Evolutionary conservation across 495 filamentous ascomycete genomes (phyloP).

Genomic region (Aspergillus olivimuriae): DNA sequence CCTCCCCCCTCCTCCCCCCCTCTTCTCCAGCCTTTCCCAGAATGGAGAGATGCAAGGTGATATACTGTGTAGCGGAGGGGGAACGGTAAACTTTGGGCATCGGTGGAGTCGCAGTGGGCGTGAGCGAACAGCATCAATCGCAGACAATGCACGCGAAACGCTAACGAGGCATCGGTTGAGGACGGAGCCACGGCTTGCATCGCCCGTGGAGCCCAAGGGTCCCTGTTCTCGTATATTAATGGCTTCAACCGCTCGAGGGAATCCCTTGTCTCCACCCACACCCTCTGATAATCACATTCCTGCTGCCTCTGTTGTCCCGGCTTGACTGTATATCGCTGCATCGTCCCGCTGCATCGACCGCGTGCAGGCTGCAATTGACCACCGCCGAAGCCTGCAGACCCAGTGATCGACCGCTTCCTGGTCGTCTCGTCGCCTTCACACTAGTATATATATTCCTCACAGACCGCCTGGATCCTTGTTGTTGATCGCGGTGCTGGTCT

Average conservation of each 20-base stretch:
- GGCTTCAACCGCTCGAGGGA: constrained; percentile 5
- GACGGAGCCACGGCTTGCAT: constrained; percentile 15
- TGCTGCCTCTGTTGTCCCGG: not conserved
- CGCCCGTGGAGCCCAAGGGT: not conserved
- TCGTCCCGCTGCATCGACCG: not conserved
- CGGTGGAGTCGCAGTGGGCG: constrained; percentile 8
- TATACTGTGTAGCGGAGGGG: too few relatives aligned
- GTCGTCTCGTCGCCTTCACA: not conserved
- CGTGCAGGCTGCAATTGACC: not conserved
- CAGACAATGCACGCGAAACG: constrained; percentile 1
- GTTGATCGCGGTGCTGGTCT: too few relatives aligned
- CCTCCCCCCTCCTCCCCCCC: too few relatives aligned
- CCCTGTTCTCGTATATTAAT: constrained; percentile 10
- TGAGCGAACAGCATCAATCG: not conserved
- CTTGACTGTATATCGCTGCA: not conserved
- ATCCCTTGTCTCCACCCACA: not conserved
- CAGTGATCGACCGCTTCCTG: not conserved
- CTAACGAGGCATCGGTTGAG: constrained; percentile 5
- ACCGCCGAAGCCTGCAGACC: not conserved
- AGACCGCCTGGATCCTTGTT: not conserved
- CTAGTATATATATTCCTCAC: not conserved
- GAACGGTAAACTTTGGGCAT: constrained; percentile 7
- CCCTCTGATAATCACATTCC: too few relatives aligned
- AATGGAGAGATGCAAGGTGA: too few relatives aligned
- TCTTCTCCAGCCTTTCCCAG: too few relatives aligned